Evolutionary conservation across 164 flowering plant species (phyloP).

Genomic region (Amborella trichopoda): DNA sequence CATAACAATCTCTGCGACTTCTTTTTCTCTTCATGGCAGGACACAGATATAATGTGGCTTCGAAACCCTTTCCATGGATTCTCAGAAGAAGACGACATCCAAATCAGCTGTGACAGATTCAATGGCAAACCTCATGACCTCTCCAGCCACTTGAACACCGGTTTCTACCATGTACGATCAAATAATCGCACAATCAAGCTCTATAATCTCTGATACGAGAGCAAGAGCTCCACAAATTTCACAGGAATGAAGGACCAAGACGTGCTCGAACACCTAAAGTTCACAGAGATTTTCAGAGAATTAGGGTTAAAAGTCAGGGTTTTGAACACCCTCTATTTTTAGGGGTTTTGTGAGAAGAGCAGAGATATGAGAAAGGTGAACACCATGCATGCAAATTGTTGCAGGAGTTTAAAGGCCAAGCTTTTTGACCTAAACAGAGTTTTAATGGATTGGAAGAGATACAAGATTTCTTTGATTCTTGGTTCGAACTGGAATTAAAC

Average conservation of each 20-base stretch:
- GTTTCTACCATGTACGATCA: slow-evolving; percentile 47
- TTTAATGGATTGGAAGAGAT: neutral
- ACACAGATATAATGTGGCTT: slow-evolving; percentile 62
- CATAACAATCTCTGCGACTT: too few relatives aligned
- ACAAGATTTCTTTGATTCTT: neutral
- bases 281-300: slow-evolving; percentile 8
- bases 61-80: slow-evolving; percentile 38
- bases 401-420: slow-evolving; percentile 1
- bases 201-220: slow-evolving; percentile 34
- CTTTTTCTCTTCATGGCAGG: slow-evolving; percentile 38
- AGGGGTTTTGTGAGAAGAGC: slow-evolving; percentile 1
- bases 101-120: slow-evolving; percentile 42
- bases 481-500: too few relatives aligned
- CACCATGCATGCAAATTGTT: slow-evolving; percentile 2
- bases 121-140: slow-evolving; percentile 22
- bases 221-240: slow-evolving; percentile 25
- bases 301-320: neutral
- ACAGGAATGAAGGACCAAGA: slow-evolving; percentile 64
- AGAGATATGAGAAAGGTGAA: neutral
- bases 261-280: slow-evolving; percentile 24
- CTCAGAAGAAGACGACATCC: slow-evolving; percentile 30
- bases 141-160: slow-evolving; percentile 35
- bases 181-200: slow-evolving; percentile 46
- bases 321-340: neutral
- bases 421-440: neutral